Evolutionary conservation across 2,329 filamentous ascomycete species (phyloP).

Genomic region (Lachnellula arida): DNA sequence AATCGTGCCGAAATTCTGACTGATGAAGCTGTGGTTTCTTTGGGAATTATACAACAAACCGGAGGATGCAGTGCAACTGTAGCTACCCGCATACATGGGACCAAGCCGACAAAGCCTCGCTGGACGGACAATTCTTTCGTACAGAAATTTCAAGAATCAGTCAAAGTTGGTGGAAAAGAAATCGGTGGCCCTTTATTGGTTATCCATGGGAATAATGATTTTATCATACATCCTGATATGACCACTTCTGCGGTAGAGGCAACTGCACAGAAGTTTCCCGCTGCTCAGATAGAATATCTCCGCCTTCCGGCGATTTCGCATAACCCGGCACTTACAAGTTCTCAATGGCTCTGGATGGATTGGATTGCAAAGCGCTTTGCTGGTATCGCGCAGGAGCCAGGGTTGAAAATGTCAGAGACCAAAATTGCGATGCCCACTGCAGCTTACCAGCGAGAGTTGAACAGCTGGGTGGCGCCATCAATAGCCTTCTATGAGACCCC

Average conservation of each 20-base stretch:
- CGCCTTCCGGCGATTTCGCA: not conserved
- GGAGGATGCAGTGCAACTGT: not conserved
- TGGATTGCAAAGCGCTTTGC: conserved; percentile 1
- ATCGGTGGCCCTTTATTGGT: conserved; percentile 9
- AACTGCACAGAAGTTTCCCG: not conserved
- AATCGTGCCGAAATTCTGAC: not conserved
- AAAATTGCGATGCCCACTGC: not conserved
- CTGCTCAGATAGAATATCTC: not conserved
- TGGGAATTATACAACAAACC: not conserved
- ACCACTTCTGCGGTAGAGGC: not conserved
- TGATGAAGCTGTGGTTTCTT: not conserved
- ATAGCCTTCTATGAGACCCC: conserved; percentile 1
- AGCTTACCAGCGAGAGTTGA: not conserved
- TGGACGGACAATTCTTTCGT: conserved; percentile 6
- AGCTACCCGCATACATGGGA: not conserved
- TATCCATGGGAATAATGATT: conserved; percentile 9
- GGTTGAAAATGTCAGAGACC: not conserved
- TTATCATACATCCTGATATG: not conserved
- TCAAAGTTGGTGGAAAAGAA: conserved; percentile 6
- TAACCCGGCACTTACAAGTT: not conserved
- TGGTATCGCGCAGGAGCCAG: not conserved
- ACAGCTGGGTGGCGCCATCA: not conserved
- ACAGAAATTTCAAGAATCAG: not conserved
- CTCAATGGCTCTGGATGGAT: conserved; percentile 5
- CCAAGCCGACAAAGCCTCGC: not conserved